Percentiles rank a stretch among this genome's conserved stretches.
Evolutionary conservation across 805 yeast genomes (phyloP).

Genomic region (Huiozyma naganishii): DNA sequence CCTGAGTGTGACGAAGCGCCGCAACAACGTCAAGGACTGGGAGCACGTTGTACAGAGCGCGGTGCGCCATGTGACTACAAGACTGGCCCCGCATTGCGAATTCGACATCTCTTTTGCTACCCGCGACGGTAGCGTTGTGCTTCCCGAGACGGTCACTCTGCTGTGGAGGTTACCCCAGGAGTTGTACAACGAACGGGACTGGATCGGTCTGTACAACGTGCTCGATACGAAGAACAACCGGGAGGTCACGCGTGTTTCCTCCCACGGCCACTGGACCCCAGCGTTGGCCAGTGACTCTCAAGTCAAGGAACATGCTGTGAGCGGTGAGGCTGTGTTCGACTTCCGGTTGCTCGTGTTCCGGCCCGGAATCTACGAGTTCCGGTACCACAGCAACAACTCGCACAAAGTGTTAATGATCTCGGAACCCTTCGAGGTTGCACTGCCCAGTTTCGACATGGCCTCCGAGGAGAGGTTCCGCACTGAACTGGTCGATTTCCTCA

Average conservation of each 20-base stretch:
- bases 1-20: background rate
- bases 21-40: slow-evolving; percentile 7
- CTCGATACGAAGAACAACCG: slow-evolving; percentile 47
- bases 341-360: slow-evolving; percentile 46
- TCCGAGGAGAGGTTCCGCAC: slow-evolving; percentile 7
- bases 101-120: slow-evolving; percentile 10
- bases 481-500: slow-evolving; percentile 14
- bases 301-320: slow-evolving; percentile 12
- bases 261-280: slow-evolving; percentile 58
- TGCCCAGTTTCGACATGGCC: slow-evolving; percentile 26
- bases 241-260: slow-evolving; percentile 46
- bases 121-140: slow-evolving; percentile 18
- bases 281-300: slow-evolving; percentile 18
- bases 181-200: slow-evolving; percentile 41
- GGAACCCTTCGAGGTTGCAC: slow-evolving; percentile 51
- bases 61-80: slow-evolving; percentile 10
- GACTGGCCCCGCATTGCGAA: slow-evolving; percentile 20
- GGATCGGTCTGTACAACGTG: slow-evolving; percentile 69
- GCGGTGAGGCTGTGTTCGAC: slow-evolving; percentile 42
- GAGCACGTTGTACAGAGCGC: slow-evolving; percentile 14
- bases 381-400: slow-evolving; percentile 56
- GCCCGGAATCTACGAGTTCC: slow-evolving; percentile 61
- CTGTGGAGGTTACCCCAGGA: slow-evolving; percentile 42
- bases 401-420: slow-evolving; percentile 63
- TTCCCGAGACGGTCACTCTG: slow-evolving; percentile 39